Conservation (phyloP, 2,329 filamentous ascomycete genomes). For the Sarocladiaceae sp. region DNA sequence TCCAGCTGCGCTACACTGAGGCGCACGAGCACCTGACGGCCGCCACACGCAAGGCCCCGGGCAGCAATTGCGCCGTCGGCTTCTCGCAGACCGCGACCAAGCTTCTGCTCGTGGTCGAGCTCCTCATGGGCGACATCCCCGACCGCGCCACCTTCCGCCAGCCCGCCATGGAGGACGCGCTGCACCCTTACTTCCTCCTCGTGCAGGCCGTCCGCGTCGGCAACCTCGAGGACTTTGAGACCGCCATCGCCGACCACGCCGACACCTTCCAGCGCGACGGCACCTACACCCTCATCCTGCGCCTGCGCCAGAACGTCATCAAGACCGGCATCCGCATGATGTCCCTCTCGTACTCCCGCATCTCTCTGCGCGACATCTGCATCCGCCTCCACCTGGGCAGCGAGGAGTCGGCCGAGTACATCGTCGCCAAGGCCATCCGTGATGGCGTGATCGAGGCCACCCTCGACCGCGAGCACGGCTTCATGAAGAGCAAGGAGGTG, state of each 20-base stretch:
- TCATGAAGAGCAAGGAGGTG: conserved; percentile 97
- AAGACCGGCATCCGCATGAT: conserved; percentile 99
- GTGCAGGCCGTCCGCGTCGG: conserved; percentile 96
- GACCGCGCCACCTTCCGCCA: conserved; percentile 93
- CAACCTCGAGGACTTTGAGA: conserved; percentile 89
- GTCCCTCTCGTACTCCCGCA: conserved; percentile 95
- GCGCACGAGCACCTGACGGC: conserved; percentile 91
- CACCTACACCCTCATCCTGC: conserved; percentile 92
- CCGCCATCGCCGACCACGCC: conserved; percentile 74
- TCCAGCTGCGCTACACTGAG: conserved; percentile 95
- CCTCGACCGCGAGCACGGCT: conserved; percentile 88
- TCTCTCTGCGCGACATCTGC: conserved; percentile 95
- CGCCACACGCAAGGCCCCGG: conserved; percentile 91
- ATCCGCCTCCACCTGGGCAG: conserved; percentile 89
- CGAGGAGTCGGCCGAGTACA: conserved; percentile 98
- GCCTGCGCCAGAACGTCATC: conserved; percentile 96
- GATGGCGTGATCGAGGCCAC: conserved; percentile 97
- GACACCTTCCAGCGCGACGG: conserved; percentile 87
- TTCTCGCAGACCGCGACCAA: conserved; percentile 97
- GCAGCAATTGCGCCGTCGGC: conserved; percentile 80
- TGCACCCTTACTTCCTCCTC: conserved; percentile 90
- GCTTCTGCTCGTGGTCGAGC: conserved; percentile 91
- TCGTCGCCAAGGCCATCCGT: conserved; percentile 96
- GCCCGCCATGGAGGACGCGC: conserved; percentile 76
- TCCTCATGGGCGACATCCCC: conserved; percentile 97